phyloP scores from a whole-genome alignment of 164 flowering plant species.

The grape (Vitis vinifera) region DNA sequence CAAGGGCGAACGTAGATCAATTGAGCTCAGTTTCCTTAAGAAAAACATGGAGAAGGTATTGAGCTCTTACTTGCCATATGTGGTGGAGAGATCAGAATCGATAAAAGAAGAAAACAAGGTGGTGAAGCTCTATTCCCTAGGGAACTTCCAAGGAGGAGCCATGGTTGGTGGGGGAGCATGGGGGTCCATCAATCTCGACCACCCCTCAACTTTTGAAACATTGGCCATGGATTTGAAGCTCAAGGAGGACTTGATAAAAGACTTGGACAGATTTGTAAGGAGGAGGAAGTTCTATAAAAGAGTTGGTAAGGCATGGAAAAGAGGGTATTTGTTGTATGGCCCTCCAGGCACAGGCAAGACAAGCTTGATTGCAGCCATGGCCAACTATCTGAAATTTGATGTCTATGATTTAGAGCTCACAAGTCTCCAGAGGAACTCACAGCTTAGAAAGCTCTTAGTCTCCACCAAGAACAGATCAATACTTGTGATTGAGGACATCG shows the following conservation, averaged over 20 bases:
- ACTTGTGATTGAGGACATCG: conserved; percentile 30
- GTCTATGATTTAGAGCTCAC: conserved; percentile 31
- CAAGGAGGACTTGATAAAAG: conserved; percentile 29
- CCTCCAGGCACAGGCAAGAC: conserved; percentile 32
- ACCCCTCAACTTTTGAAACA: conserved; percentile 37
- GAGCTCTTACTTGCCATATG: conserved; percentile 7
- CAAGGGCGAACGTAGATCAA: background rate
- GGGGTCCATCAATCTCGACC: conserved; percentile 14
- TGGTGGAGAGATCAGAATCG: conserved; percentile 7
- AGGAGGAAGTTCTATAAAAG: conserved; percentile 20
- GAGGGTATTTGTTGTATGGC: conserved; percentile 26
- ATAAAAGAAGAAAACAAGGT: conserved; percentile 11
- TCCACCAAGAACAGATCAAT: conserved; percentile 22
- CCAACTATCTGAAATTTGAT: conserved; percentile 21
- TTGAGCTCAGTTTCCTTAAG: conserved; percentile 12
- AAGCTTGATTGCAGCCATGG: conserved; percentile 34
- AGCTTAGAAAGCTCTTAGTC: conserved; percentile 3
- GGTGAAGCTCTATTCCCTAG: conserved; percentile 11
- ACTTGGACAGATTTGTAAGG: conserved; percentile 35
- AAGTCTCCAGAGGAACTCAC: background rate
- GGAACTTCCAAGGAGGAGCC: background rate
- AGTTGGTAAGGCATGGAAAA: conserved; percentile 27
- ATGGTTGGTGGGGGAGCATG: background rate
- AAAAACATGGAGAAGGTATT: conserved; percentile 13
- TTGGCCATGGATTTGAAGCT: conserved; percentile 32